Base-by-base conservation (phyloP, 345 rosid species). In the Moringa oleifera region DNA sequence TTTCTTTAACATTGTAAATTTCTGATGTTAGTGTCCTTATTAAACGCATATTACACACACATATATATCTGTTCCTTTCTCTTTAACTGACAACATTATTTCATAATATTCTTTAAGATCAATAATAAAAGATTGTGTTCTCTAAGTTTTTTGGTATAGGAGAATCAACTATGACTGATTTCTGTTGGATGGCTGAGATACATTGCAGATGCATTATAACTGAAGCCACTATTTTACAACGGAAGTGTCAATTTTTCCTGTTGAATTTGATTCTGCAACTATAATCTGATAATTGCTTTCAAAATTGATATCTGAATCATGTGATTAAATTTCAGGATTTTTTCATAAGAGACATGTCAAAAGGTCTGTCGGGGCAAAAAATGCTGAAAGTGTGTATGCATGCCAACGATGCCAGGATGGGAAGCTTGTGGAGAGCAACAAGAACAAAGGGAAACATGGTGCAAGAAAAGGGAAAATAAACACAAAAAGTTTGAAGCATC, bases 281-380 rank as follows among this genome's bases (percentile, higher is more conserved):
- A 41, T 41, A 9, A 41, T 41, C 12, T 41, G 47, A 41, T 41
- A 2, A 4, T 41, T 41, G 12, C 47, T 41, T 15, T 15, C 13
- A 41, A 41, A 41, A 5, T 41, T 41, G 47, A 41, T 2, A 41
- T 11, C 16, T 41, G 16, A 41, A 41, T 41, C 1, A 5, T 41
- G 12, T 4, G 2, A 66, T 13, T 72, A 57, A 64, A 73, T 80
- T 79, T 72, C 84, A 93, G 99, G 87, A 55, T 69, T 56, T 58
- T 93, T 86, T 75, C 99, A 90, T 70, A 86, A 81, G 76, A 80
- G 87, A 77, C 98, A 93, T 67, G 81, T 72, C 64, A 77, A 74
- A 65, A 93, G 71, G 62, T 85, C 89, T 20, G 78, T 68, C 70
- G 84, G 81, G 62, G 78, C 83, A 28, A 61, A 58, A 25, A 23